Evolutionary conservation across 2,329 filamentous ascomycete species (phyloP).

Genomic region (Xylariales sp.): DNA sequence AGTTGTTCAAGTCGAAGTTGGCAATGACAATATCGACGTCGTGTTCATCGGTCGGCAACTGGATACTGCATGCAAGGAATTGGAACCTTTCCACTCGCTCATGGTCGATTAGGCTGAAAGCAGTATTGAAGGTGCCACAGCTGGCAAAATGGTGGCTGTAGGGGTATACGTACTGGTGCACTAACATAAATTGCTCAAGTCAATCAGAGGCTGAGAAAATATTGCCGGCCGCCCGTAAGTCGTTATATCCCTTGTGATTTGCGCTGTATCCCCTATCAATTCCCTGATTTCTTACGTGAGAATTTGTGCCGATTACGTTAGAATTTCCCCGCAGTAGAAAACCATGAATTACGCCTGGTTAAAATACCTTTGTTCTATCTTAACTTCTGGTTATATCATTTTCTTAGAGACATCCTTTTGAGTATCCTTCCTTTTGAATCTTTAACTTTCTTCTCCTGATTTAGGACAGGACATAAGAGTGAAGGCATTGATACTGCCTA

Average conservation of each 20-base stretch:
- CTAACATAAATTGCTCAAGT: background rate
- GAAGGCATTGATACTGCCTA: background rate
- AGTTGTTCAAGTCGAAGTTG: too few relatives aligned
- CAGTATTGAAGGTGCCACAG: background rate
- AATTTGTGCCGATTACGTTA: slow-evolving; percentile 1
- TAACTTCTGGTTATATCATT: background rate
- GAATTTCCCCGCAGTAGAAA: background rate
- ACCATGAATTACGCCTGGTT: background rate
- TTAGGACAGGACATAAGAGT: background rate
- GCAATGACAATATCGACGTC: too few relatives aligned
- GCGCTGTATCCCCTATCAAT: background rate
- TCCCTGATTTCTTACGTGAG: slow-evolving; percentile 1
- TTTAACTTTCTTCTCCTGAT: background rate
- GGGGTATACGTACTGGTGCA: background rate
- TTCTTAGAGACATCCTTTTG: too few relatives aligned
- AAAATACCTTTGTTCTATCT: background rate
- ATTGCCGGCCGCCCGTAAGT: background rate
- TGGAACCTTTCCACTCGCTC: too few relatives aligned
- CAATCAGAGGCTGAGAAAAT: slow-evolving; percentile 3
- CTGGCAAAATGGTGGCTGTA: slow-evolving; percentile 3
- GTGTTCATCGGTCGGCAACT: too few relatives aligned
- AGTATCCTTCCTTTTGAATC: background rate
- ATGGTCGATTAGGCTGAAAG: too few relatives aligned
- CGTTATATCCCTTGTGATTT: background rate
- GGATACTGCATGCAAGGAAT: too few relatives aligned